Evolutionary conservation across 2,329 filamentous ascomycete species (phyloP), one percentile per base, ranked within the genome.

Genomic region (Talaromyces sp.): DNA sequence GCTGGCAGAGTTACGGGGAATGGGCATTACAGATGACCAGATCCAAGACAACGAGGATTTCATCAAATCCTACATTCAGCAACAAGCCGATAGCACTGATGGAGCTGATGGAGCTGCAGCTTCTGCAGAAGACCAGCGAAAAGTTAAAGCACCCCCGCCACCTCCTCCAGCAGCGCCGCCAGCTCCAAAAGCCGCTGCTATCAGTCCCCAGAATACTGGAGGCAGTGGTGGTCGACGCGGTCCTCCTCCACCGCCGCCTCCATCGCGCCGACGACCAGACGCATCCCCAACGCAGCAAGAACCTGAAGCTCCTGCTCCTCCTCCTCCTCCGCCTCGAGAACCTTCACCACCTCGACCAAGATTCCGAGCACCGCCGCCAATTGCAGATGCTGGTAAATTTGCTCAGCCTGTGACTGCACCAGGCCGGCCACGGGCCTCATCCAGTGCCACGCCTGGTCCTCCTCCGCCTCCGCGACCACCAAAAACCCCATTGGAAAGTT

Each of bases 351-450:
- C 87, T 24, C 84, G 87, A 56, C 85, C 86, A 9, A 84, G 82
- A 67, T 98, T 96, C 78, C 84, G 87, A 65, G 93, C 91, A 9
- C 95, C 95, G 52, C 95, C 95, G 35, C 90, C 93, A 2, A 77
- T 98, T 62, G 86, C 91, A 59, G 93, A 96, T 73, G 95, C 95
- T 61, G 95, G 95, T 41, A 96, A 91, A 75, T 95, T 86, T 71
- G 91, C 89, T 3, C 82, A 87, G 63, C 74, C 79, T 31, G 78
- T 80, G 60, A 75, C 73, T 26, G 80, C 76, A 61, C 71, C 83
- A 73, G 67, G 79, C 70, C 74, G 81, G 69, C 73, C 77, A 61
- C 72, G 81, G 65, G 82, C 83, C 63, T 71, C 76, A 17, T 84
- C 82, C 10, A 76, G 75, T 38, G 71, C 78, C 66, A 70, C 75